phyloP scores from a whole-genome alignment of 371 early-diverging fungal species.

The Gilbertella persicaria region DNA sequence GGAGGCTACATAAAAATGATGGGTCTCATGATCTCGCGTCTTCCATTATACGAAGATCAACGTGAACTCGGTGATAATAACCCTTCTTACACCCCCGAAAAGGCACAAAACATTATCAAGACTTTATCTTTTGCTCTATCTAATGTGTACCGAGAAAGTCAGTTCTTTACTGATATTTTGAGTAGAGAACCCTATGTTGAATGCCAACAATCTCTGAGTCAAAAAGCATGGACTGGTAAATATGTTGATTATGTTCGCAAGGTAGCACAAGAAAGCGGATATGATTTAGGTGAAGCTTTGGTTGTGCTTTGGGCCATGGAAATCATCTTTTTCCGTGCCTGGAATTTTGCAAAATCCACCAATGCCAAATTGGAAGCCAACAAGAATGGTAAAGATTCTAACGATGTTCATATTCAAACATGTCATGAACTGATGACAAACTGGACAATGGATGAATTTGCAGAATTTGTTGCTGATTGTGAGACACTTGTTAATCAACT shows the following conservation, averaged over 20 bases:
- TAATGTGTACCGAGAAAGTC: slow-evolving; percentile 27
- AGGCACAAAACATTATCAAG: slow-evolving; percentile 16
- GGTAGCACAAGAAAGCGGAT: slow-evolving; percentile 23
- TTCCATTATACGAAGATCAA: slow-evolving; percentile 20
- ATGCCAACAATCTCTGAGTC: not conserved
- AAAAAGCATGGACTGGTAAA: slow-evolving; percentile 19
- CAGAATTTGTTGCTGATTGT: slow-evolving; percentile 25
- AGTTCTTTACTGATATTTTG: slow-evolving; percentile 28
- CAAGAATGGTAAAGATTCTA: not conserved
- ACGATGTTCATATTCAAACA: slow-evolving; percentile 10
- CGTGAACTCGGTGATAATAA: slow-evolving; percentile 23
- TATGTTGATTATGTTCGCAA: slow-evolving; percentile 30
- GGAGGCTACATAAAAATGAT: slow-evolving; percentile 31
- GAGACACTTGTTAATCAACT: slow-evolving; percentile 16
- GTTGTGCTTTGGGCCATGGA: slow-evolving; percentile 35
- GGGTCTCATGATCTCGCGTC: slow-evolving; percentile 25
- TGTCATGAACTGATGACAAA: slow-evolving; percentile 24
- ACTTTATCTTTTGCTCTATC: slow-evolving; percentile 25
- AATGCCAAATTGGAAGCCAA: not conserved
- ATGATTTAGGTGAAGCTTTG: slow-evolving; percentile 28
- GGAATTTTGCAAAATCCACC: slow-evolving; percentile 20
- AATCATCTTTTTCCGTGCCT: slow-evolving; percentile 22
- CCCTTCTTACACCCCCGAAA: slow-evolving; percentile 7
- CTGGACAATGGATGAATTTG: slow-evolving; percentile 26
- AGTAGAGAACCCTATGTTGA: slow-evolving; percentile 7